A percentile compares a stretch with the other conserved stretches of the same genome.
Conservation (phyloP, 2,329 filamentous ascomycete genomes). For the Didymella sp. region DNA sequence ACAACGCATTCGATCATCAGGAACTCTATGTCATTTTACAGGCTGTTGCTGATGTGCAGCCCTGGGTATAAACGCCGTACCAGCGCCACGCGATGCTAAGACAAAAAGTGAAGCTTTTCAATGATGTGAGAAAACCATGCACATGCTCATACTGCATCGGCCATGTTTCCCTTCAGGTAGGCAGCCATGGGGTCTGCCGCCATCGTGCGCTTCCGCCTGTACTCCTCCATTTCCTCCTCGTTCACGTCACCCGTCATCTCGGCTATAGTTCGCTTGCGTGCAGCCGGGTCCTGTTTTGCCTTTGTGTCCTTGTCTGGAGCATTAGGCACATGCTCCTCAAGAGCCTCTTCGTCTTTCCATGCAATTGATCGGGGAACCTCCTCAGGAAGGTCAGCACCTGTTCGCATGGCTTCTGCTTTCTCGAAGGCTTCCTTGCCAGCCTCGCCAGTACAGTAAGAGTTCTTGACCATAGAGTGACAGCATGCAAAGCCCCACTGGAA, state of each 20-base stretch:
- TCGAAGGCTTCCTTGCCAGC: conserved; percentile 83
- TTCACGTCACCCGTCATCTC: conserved; percentile 80
- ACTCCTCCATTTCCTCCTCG: conserved; percentile 86
- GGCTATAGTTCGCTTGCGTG: conserved; percentile 76
- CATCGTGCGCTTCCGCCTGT: conserved; percentile 75
- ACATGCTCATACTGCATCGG: conserved; percentile 62
- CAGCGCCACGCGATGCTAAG: conserved; percentile 47
- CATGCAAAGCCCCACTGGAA: conserved; percentile 97
- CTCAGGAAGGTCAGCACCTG: conserved; percentile 53
- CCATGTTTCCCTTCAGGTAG: conserved; percentile 72
- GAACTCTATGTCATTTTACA: conserved; percentile 46
- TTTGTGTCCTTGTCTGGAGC: conserved; percentile 52
- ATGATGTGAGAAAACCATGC: conserved; percentile 20
- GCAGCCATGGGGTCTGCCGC: conserved; percentile 88
- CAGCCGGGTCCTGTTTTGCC: conserved; percentile 49
- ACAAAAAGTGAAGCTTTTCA: conserved; percentile 26
- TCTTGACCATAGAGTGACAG: conserved; percentile 92
- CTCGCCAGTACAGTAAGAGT: conserved; percentile 96
- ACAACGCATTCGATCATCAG: conserved; percentile 46
- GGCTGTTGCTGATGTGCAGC: conserved; percentile 28
- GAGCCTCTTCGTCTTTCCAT: conserved; percentile 53
- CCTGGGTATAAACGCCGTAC: conserved; percentile 31
- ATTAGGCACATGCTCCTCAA: conserved; percentile 54
- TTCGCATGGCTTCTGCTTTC: conserved; percentile 70
- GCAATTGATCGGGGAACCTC: conserved; percentile 51